These are phyloP conservation scores for Fusarium sp. DNA, from an alignment of 2,329 filamentous ascomycete species.

Conservation along the genomic window DNA sequence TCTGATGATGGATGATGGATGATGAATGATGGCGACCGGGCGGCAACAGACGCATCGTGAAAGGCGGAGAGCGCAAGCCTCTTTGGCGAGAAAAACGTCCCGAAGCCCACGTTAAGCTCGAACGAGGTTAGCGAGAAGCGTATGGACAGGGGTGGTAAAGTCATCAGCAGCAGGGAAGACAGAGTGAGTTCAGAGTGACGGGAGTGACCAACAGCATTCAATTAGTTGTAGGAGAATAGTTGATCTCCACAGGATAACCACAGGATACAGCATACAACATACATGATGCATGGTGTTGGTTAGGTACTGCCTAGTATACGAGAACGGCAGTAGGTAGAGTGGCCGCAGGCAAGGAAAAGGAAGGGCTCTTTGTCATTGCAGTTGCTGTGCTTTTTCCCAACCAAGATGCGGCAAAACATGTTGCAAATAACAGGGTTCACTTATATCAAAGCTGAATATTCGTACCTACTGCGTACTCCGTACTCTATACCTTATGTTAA, in stretches of 20 bases:
- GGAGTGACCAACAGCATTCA: background rate
- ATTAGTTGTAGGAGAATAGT: conserved; percentile 5
- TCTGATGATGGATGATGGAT: conserved; percentile 29
- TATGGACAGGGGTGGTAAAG: conserved; percentile 19
- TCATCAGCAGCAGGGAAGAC: conserved; percentile 31
- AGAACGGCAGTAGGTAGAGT: conserved; percentile 37
- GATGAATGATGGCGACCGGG: conserved; percentile 51
- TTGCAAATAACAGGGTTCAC: background rate
- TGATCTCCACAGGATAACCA: conserved; percentile 33
- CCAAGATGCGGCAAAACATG: background rate
- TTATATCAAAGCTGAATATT: background rate
- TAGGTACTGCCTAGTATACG: background rate
- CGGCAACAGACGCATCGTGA: conserved; percentile 57
- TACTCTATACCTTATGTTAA: background rate
- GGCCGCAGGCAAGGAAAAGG: conserved; percentile 44
- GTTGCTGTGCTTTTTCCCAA: conserved; percentile 7
- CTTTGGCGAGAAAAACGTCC: conserved; percentile 44
- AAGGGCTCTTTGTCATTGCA: conserved; percentile 12
- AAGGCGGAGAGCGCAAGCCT: conserved; percentile 52
- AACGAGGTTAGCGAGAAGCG: conserved; percentile 24
- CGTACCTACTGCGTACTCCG: no score
- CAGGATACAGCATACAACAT: no score
- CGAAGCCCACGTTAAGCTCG: conserved; percentile 35
- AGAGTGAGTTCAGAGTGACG: conserved; percentile 3
- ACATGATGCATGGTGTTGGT: background rate